Conservation (phyloP, 2,329 filamentous ascomycete genomes). For the Cladosporium colombiae region DNA sequence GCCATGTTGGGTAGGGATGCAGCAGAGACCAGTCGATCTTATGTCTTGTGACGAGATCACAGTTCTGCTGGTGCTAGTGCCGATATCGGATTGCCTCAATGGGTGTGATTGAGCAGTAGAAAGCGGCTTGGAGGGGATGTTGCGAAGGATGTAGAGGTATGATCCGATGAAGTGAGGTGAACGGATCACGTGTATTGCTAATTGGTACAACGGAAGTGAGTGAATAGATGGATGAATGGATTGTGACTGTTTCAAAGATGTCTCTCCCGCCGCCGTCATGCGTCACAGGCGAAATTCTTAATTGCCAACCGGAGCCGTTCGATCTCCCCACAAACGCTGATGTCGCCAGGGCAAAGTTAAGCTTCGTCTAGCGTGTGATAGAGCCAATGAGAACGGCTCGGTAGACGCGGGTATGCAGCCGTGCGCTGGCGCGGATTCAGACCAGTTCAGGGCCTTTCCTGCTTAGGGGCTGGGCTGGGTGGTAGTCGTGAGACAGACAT, state of each 20-base stretch:
- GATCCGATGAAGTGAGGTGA: background rate
- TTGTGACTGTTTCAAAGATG: background rate
- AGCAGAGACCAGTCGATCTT: constrained; percentile 11
- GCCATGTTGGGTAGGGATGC: constrained; percentile 29
- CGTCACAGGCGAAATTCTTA: constrained; percentile 11
- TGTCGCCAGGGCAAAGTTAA: constrained; percentile 8
- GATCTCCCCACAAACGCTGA: constrained; percentile 6
- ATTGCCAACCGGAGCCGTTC: constrained; percentile 7
- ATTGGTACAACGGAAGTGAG: background rate
- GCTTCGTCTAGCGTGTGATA: background rate
- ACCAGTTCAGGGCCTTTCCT: background rate
- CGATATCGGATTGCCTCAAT: constrained; percentile 20
- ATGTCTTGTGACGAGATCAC: constrained; percentile 17
- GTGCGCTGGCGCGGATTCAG: constrained; percentile 14
- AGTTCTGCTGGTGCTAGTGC: constrained; percentile 9
- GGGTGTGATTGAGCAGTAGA: background rate
- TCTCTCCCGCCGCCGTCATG: constrained; percentile 4
- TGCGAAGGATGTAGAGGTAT: background rate
- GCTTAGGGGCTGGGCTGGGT: background rate
- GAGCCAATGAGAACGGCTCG: background rate
- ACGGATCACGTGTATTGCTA: background rate
- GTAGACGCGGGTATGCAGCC: background rate
- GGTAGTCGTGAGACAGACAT: constrained; percentile 7
- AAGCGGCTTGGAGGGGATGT: background rate
- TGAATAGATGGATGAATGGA: background rate